Evolutionary conservation across 2,329 filamentous ascomycete genomes (phyloP).

Genomic region (Fusarium algeriense): DNA sequence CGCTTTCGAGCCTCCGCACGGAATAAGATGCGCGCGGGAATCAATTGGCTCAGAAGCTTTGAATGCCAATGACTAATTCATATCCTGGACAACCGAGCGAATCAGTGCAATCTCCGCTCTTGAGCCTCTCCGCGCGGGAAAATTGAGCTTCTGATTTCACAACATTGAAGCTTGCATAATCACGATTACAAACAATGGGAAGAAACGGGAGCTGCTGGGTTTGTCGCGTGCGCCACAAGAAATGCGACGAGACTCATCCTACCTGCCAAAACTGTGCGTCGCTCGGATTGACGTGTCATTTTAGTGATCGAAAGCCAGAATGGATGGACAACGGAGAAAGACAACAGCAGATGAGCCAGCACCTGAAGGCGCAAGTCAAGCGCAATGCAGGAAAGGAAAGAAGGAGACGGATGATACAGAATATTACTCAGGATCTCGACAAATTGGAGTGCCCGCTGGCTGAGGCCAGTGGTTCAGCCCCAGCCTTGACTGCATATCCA

Average conservation of each 20-base stretch:
- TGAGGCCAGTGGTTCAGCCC: rapidly evolving
- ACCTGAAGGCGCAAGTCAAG: conserved; percentile 44
- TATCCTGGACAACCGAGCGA: background rate
- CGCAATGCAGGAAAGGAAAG: conserved; percentile 44
- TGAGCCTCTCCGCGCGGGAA: background rate
- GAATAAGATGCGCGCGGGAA: background rate
- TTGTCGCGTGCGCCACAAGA: conserved; percentile 29
- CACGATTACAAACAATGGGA: conserved; percentile 6
- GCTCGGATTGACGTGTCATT: conserved; percentile 63
- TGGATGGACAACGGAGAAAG: conserved; percentile 59
- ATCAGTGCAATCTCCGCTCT: background rate
- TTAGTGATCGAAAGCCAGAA: conserved; percentile 57
- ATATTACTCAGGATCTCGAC: background rate
- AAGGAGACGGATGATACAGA: conserved; percentile 46
- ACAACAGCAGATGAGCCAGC: conserved; percentile 43
- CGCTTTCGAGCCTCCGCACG: background rate
- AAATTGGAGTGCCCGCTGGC: background rate
- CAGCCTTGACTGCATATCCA: background rate
- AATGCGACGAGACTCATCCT: conserved; percentile 18
- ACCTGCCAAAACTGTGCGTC: conserved; percentile 51
- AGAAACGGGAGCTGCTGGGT: conserved; percentile 24
- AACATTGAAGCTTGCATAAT: background rate
- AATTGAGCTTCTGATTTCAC: background rate
- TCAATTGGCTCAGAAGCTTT: background rate
- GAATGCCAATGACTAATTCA: background rate